Evolutionary conservation across 352 stramenopile genomes (phyloP), one percentile per base, ranked within the genome.

Genomic region (Phytophthora quininea): DNA sequence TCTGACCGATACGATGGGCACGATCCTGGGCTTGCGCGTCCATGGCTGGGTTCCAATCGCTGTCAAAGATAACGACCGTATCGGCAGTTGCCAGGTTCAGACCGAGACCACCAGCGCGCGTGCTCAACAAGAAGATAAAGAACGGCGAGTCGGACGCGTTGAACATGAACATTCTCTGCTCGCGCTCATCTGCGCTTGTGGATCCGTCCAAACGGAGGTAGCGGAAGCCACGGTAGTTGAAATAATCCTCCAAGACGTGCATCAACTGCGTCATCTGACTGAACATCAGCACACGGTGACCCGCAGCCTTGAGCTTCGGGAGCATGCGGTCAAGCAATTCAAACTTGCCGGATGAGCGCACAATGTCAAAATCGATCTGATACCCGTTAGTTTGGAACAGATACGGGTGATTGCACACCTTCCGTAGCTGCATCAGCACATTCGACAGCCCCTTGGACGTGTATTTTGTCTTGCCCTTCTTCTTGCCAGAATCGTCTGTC

Each of bases 31-130:
- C 93, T 51, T 98, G 93, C 4, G 92, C 91, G 60, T 98, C 93
- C 86, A 97, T 96, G 40, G 97, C 93, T n/a, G 98, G 98, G 76
- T 99, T 99, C 97, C 97, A 99, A 73, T 99, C 98, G 65, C 89
- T 98, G 70, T 99, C 98, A 67, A 99, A 99, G 73, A 99, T 99
- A 45, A 99, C 98, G 6, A 99, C 97, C 4, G 97, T 99, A 69
- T 99, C 98, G 30, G 98, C 98, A 24, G 97, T 97, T 32, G 96
- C 97, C 29, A 99, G 88, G 75, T 99, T 99, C 24, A 99, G 70
- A 27, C 98, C 98, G 30, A 99, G 80, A 27, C 98, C 98, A 67
- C 98, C 98, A 29, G 97, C 97, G 7, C 97, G 86, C 19, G 98
- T 99, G 72, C 89, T 98, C 31, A 99, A 76, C 14, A 99, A 77